Conservation (phyloP, 192 early-diverging fungal genomes). For the Backusella luteola region DNA sequence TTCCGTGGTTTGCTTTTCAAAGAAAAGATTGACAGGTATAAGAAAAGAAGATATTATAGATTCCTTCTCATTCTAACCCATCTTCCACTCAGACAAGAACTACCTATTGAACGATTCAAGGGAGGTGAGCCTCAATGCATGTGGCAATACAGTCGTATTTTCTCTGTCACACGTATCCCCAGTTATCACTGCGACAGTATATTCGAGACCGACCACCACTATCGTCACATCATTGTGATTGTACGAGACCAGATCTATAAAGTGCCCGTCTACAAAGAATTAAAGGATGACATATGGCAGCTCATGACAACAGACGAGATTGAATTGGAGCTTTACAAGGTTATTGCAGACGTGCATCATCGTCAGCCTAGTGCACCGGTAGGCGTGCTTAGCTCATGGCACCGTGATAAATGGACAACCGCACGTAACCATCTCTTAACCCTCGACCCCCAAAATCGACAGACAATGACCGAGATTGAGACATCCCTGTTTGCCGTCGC, state of each 20-base stretch:
- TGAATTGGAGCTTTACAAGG: slow-evolving; percentile 53
- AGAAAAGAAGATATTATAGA: neutral
- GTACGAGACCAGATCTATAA: slow-evolving; percentile 78
- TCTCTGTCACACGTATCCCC: slow-evolving; percentile 84
- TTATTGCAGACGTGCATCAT: neutral
- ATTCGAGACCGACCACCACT: slow-evolving; percentile 43
- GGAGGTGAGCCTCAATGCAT: slow-evolving; percentile 73
- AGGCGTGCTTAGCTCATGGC: slow-evolving; percentile 67
- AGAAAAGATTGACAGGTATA: slow-evolving; percentile 64
- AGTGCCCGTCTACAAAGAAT: slow-evolving; percentile 62
- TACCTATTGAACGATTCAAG: slow-evolving; percentile 66
- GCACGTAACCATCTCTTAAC: slow-evolving; percentile 66
- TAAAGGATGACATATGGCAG: slow-evolving; percentile 50
- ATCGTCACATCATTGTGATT: slow-evolving; percentile 66
- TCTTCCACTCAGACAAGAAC: slow-evolving; percentile 31
- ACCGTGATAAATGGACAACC: slow-evolving; percentile 81
- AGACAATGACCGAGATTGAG: slow-evolving; percentile 64
- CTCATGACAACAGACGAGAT: slow-evolving; percentile 61
- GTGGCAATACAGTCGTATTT: slow-evolving; percentile 79
- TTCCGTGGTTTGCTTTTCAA: slow-evolving; percentile 70
- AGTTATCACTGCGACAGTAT: slow-evolving; percentile 71
- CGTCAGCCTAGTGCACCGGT: slow-evolving; percentile 55
- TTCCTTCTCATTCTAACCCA: too few relatives aligned
- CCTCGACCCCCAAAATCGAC: slow-evolving; percentile 56
- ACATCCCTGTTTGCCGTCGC: slow-evolving; percentile 71